These are phyloP conservation scores for Rubroboletus satanas DNA, from an alignment of 768 basidiomycete species.

Conservation along the genomic window DNA sequence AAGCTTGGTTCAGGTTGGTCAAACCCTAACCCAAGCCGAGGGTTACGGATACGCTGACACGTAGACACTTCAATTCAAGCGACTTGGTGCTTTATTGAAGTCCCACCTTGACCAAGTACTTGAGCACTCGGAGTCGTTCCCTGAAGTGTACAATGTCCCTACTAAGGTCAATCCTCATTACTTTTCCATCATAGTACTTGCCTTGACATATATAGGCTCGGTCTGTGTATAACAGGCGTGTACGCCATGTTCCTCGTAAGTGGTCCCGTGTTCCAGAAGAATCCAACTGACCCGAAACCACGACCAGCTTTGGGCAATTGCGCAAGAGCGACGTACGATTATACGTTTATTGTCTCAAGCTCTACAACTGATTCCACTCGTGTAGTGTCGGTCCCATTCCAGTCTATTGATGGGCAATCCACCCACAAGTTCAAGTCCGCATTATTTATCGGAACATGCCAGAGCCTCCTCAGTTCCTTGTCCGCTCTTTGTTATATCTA, in stretches of 20 bases:
- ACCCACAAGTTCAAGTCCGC: slow-evolving; percentile 81
- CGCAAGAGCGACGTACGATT: slow-evolving; percentile 84
- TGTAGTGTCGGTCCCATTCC: slow-evolving; percentile 81
- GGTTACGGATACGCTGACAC: slow-evolving; percentile 24
- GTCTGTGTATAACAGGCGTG: slow-evolving; percentile 78
- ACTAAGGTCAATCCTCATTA: slow-evolving; percentile 17
- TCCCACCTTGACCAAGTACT: neutral
- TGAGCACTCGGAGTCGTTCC: neutral
- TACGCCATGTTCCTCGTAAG: slow-evolving; percentile 90
- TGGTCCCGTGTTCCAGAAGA: slow-evolving; percentile 1
- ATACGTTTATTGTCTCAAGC: neutral
- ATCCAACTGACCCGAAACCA: slow-evolving; percentile 2
- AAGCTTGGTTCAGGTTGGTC: neutral
- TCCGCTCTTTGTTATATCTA: slow-evolving; percentile 77
- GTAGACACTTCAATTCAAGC: slow-evolving; percentile 5
- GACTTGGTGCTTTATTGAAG: neutral
- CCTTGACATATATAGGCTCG: slow-evolving; percentile 44
- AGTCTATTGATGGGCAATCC: slow-evolving; percentile 56
- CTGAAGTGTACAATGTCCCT: slow-evolving; percentile 21
- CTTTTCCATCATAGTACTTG: neutral
- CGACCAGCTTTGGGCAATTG: slow-evolving; percentile 79
- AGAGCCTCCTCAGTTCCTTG: slow-evolving; percentile 73
- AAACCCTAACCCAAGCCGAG: slow-evolving; percentile 15
- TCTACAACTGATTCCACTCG: neutral
- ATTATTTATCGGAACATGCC: slow-evolving; percentile 80